phyloP scores from a whole-genome alignment of 192 early-diverging fungal genomes.

The Mortierella claussenii region DNA sequence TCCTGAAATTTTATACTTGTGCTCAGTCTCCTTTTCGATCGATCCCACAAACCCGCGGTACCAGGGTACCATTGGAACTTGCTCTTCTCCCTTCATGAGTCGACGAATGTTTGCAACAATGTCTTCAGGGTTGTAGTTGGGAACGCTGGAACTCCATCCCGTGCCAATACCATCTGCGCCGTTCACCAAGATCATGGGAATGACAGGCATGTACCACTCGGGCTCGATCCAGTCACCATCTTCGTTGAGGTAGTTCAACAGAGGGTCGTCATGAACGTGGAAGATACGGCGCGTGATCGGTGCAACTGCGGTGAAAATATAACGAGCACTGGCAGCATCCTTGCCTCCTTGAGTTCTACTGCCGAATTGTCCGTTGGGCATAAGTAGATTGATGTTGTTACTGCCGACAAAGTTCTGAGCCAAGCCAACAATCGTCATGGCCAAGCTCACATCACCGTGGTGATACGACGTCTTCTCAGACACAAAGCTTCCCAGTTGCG shows the following conservation, averaged over 20 bases:
- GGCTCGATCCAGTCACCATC: constrained; percentile 94
- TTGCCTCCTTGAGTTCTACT: constrained; percentile 89
- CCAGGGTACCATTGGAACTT: constrained; percentile 87
- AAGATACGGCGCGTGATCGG: constrained; percentile 82
- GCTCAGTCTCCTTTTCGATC: constrained; percentile 67
- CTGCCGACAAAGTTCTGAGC: constrained; percentile 96
- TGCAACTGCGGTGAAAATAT: constrained; percentile 85
- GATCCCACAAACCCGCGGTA: constrained; percentile 91
- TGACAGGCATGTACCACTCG: constrained; percentile 93
- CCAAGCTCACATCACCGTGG: constrained; percentile 91
- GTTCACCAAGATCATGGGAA: constrained; percentile 96
- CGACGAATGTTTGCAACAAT: constrained; percentile 87
- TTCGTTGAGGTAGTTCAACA: constrained; percentile 87
- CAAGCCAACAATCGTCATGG: constrained; percentile 88
- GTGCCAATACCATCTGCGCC: constrained; percentile 97
- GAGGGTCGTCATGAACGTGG: constrained; percentile 82
- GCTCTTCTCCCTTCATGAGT: constrained; percentile 80
- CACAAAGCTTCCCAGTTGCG: constrained; percentile 89
- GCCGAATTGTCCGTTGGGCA: constrained; percentile 93
- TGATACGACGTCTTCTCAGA: constrained; percentile 93
- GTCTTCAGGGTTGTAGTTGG: constrained; percentile 90
- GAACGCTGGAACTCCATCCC: constrained; percentile 84
- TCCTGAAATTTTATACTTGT: constrained; percentile 78
- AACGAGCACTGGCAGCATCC: constrained; percentile 97
- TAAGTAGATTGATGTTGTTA: constrained; percentile 91